phyloP scores from a whole-genome alignment of 345 rosid species.

The Salix viminalis region DNA sequence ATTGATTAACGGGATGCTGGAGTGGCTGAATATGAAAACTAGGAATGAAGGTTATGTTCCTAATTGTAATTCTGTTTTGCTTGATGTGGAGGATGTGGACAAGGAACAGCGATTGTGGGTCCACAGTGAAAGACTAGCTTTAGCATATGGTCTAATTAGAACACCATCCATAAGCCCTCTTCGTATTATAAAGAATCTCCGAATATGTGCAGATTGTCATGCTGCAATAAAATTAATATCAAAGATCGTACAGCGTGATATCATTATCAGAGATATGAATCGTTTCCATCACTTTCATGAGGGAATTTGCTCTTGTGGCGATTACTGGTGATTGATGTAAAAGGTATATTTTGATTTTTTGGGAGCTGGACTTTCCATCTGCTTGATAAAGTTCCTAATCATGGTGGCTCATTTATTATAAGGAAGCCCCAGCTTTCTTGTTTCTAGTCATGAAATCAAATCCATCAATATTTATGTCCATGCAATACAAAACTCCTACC shows the following conservation, averaged over 20 bases:
- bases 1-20: constrained; percentile 68
- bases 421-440: neutral
- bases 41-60: constrained; percentile 62
- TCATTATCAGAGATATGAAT: constrained; percentile 77
- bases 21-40: constrained; percentile 75
- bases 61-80: constrained; percentile 46
- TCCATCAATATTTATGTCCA: neutral
- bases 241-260: constrained; percentile 53
- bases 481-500: neutral
- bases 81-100: constrained; percentile 50
- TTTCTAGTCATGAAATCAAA: neutral
- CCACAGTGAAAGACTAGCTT: constrained; percentile 85
- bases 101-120: constrained; percentile 66
- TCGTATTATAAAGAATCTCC: constrained; percentile 71
- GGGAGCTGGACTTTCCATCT: neutral
- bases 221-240: constrained; percentile 63
- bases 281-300: constrained; percentile 71
- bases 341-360: neutral
- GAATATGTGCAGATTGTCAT: constrained; percentile 80
- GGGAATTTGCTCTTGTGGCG: constrained; percentile 74
- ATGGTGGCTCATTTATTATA: neutral
- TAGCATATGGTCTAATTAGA: constrained; percentile 62
- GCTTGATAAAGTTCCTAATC: neutral
- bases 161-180: constrained; percentile 45
- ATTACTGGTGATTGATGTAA: constrained; percentile 60